Conservation (phyloP, 495 filamentous ascomycete species). For the Hypoxylon subgilvum region DNA sequence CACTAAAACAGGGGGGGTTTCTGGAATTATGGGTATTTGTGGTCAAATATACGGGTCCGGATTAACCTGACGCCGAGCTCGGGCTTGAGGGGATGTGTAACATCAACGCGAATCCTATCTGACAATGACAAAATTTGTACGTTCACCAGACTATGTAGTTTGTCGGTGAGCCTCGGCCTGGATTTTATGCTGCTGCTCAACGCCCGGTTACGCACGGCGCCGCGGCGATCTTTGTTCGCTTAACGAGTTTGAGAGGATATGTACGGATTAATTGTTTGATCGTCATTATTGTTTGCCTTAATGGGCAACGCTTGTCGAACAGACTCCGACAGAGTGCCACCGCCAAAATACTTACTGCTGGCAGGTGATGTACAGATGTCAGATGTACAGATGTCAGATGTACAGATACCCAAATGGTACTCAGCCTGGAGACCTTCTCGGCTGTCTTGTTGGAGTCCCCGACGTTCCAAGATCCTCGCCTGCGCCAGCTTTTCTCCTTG, state of each 20-base stretch:
- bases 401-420: slow-evolving; percentile 5
- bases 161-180: slow-evolving; percentile 12
- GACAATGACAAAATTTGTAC: neutral
- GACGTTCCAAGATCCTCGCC: slow-evolving; percentile 13
- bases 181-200: too few species aligned
- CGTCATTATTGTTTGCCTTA: slow-evolving; percentile 14
- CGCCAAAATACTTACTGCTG: too few species aligned
- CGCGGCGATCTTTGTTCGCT: neutral
- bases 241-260: slow-evolving; percentile 4
- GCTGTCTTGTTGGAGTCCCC: slow-evolving; percentile 23
- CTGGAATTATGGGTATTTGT: too few species aligned
- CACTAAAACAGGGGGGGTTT: too few species aligned
- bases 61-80: too few species aligned
- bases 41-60: too few species aligned
- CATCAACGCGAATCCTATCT: slow-evolving; percentile 1
- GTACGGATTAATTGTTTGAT: too few species aligned
- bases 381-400: too few species aligned
- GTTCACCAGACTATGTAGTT: slow-evolving; percentile 1
- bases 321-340: slow-evolving; percentile 18
- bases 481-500: slow-evolving; percentile 26
- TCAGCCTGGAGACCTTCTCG: slow-evolving; percentile 19
- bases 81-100: too few species aligned
- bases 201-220: too few species aligned
- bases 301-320: slow-evolving; percentile 7
- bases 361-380: too few species aligned